phyloP scores from a whole-genome alignment of 768 basidiomycete genomes.

The Podaxis rugospora region DNA sequence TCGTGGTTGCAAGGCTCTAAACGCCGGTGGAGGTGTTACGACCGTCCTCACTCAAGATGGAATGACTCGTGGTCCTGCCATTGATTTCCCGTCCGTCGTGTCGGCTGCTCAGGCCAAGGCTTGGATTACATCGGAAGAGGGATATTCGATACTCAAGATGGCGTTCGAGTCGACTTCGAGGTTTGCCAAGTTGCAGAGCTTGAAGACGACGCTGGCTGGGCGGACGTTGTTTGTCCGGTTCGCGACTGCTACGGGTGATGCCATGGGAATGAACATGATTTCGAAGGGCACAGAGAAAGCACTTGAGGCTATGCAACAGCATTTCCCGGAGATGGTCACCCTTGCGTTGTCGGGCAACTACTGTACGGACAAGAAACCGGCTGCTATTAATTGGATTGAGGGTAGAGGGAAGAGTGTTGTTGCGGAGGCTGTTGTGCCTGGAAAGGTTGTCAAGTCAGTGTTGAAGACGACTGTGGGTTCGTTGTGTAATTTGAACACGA shows the following conservation, averaged over 20 bases:
- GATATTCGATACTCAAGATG: constrained; percentile 66
- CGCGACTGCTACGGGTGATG: constrained; percentile 92
- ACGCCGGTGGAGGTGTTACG: constrained; percentile 91
- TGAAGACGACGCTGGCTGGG: constrained; percentile 91
- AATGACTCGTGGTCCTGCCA: constrained; percentile 99
- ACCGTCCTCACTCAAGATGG: constrained; percentile 90
- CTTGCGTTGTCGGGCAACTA: constrained; percentile 95
- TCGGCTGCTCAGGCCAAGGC: constrained; percentile 80
- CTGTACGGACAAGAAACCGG: constrained; percentile 99
- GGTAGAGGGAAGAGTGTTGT: constrained; percentile 98
- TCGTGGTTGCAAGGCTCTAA: constrained; percentile 96
- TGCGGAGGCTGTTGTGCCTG: constrained; percentile 91
- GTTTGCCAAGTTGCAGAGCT: constrained; percentile 79
- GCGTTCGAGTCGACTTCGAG: constrained; percentile 95
- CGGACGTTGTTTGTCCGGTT: constrained; percentile 92
- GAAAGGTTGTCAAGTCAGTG: constrained; percentile 81
- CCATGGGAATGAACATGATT: constrained; percentile 99
- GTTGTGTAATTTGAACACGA: constrained; percentile 85
- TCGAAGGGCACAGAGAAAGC: constrained; percentile 97
- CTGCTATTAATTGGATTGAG: constrained; percentile 99
- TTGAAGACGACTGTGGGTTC: constrained; percentile 93
- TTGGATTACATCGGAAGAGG: constrained; percentile 84
- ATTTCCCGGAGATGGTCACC: constrained; percentile 90
- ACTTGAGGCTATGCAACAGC: constrained; percentile 66
- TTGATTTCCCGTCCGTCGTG: constrained; percentile 84